Conservation (phyloP, 78 protist genomes). For the Dictyostelium brefeldianum region DNA sequence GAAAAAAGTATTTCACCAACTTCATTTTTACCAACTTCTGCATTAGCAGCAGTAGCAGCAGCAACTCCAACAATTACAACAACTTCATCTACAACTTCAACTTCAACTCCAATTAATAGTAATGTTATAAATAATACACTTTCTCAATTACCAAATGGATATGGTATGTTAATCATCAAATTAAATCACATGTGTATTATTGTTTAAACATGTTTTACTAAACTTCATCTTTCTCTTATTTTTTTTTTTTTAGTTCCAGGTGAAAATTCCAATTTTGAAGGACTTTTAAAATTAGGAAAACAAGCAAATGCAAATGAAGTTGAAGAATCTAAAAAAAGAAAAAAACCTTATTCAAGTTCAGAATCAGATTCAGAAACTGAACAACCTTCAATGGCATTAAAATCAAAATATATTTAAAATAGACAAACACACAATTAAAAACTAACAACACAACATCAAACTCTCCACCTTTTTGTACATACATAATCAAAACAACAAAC, state of each 20-base stretch:
- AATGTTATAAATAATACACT: too few relatives aligned
- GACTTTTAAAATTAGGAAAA: constrained; percentile 26
- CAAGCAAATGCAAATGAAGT: background rate
- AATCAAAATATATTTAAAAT: background rate
- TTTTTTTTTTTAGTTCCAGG: background rate
- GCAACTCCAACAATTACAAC: background rate
- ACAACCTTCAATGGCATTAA: constrained; percentile 1
- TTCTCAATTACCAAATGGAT: constrained; percentile 2
- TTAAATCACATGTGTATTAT: background rate
- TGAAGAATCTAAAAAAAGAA: constrained; percentile 31
- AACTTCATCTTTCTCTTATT: too few relatives aligned
- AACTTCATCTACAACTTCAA: background rate
- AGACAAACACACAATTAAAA: too few relatives aligned
- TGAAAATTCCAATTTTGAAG: constrained; percentile 3
- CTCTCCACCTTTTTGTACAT: too few relatives aligned
- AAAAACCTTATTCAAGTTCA: background rate
- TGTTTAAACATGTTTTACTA: background rate
- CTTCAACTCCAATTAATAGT: too few relatives aligned
- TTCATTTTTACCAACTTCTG: background rate
- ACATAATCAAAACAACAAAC: too few relatives aligned
- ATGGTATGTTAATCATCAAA: background rate
- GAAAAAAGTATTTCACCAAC: background rate
- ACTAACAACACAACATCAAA: too few relatives aligned
- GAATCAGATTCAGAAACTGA: background rate
- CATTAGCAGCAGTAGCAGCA: too few relatives aligned